Percentiles rank a stretch among this genome's conserved stretches.
phyloP scores from a whole-genome alignment of 306 rosid genomes.

The Cucurbita maxima region DNA sequence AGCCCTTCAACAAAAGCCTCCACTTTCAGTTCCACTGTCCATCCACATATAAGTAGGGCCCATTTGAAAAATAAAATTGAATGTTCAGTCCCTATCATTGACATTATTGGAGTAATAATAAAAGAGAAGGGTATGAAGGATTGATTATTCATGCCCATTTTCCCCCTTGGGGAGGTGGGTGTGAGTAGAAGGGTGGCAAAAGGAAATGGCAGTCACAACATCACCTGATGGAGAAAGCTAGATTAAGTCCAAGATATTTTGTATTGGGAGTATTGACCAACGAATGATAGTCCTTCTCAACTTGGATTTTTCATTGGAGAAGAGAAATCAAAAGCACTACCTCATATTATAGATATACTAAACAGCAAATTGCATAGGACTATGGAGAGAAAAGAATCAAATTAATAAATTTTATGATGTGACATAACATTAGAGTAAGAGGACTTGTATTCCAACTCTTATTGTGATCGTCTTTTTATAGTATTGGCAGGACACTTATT shows the following conservation, averaged over 20 bases:
- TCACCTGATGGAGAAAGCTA: constrained; percentile 2
- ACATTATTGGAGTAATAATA: background rate
- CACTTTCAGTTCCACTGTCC: background rate
- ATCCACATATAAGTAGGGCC: background rate
- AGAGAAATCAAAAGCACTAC: background rate
- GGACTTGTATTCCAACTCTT: background rate
- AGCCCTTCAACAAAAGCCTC: background rate
- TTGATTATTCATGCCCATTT: background rate
- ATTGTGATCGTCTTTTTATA: background rate
- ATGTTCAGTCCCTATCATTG: background rate
- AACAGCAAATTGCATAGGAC: background rate
- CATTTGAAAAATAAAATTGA: background rate
- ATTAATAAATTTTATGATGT: background rate
- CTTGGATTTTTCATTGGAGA: background rate
- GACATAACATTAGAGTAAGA: background rate
- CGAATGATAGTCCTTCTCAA: background rate
- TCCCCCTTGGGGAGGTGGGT: background rate
- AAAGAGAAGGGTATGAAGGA: background rate
- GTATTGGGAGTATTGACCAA: background rate
- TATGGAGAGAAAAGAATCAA: background rate
- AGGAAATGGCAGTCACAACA: background rate
- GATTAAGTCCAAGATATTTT: background rate
- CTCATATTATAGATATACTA: background rate
- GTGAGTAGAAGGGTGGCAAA: constrained; percentile 1
- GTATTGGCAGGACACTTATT: background rate